phyloP scores from a whole-genome alignment of 345 rosid genomes.

The Kernera saxatilis region DNA sequence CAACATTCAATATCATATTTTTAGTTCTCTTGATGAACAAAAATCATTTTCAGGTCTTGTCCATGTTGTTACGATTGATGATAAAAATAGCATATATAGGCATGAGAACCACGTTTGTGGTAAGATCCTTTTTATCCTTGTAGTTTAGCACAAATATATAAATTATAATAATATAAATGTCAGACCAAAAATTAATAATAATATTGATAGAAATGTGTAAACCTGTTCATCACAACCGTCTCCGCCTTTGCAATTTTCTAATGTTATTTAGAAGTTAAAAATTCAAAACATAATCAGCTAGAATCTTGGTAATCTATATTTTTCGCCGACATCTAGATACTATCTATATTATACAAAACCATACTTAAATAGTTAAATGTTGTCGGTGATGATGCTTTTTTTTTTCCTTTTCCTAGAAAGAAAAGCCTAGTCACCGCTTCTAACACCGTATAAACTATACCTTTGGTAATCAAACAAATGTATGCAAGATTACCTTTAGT shows the following conservation, averaged over 20 bases:
- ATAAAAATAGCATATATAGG: not conserved
- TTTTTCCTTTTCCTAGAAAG: too few relatives aligned
- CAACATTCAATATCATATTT: not conserved
- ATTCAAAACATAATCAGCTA: not conserved
- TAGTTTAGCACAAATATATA: not conserved
- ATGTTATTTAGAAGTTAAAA: not conserved
- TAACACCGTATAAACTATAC: too few relatives aligned
- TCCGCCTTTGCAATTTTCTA: not conserved
- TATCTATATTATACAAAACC: not conserved
- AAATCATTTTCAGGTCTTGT: not conserved
- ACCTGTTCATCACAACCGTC: not conserved
- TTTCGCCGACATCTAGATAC: not conserved
- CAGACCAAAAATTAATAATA: too few relatives aligned
- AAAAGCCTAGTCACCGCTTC: too few relatives aligned
- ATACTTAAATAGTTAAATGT: too few relatives aligned
- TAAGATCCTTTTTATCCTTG: not conserved
- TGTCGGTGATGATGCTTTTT: too few relatives aligned
- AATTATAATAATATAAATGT: not conserved
- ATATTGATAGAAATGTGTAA: not conserved
- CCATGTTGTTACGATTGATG: not conserved
- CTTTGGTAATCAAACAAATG: too few relatives aligned
- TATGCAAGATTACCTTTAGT: too few relatives aligned
- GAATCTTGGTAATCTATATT: not conserved
- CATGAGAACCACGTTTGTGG: constrained; percentile 14
- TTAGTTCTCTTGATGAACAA: not conserved